phyloP scores from a whole-genome alignment of 495 filamentous ascomycete species.

The Annulohypoxylon maeteangense region DNA sequence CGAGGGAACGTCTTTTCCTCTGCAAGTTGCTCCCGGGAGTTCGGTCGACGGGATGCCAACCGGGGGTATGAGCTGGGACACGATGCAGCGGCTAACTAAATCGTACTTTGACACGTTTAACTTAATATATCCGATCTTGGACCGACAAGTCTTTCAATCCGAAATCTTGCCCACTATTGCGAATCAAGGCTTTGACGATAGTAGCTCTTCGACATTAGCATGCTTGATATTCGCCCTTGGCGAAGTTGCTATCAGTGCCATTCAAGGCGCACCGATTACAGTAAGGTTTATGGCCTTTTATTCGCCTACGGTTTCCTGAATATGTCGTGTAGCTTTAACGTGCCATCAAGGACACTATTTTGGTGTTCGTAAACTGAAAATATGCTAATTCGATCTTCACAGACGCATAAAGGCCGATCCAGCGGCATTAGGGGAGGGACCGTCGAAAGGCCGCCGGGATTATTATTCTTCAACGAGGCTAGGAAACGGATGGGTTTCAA shows the following conservation, averaged over 20 bases:
- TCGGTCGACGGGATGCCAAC: conserved; percentile 45
- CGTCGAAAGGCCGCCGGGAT: conserved; percentile 61
- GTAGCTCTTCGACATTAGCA: conserved; percentile 60
- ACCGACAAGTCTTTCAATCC: conserved; percentile 61
- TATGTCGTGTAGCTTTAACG: neutral
- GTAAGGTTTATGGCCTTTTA: conserved; percentile 23
- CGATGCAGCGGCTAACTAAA: conserved; percentile 61
- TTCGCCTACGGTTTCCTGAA: neutral
- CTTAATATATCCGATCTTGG: conserved; percentile 65
- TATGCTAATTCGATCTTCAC: conserved; percentile 7
- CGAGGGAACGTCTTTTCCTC: conserved; percentile 33
- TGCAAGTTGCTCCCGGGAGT: conserved; percentile 23
- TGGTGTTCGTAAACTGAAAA: neutral
- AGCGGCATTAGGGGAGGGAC: conserved; percentile 66
- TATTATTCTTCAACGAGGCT: conserved; percentile 69
- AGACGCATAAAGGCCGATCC: conserved; percentile 53
- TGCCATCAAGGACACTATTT: neutral
- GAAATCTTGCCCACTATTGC: conserved; percentile 58
- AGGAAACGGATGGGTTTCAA: conserved; percentile 67
- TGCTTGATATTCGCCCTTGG: conserved; percentile 68
- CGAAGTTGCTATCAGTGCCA: conserved; percentile 62
- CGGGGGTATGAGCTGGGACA: conserved; percentile 54
- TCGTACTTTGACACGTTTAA: conserved; percentile 68
- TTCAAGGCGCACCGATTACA: conserved; percentile 56
- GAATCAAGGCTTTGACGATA: conserved; percentile 61